Evolutionary conservation across 2,329 filamentous ascomycete genomes (phyloP), one percentile per base, ranked within the genome.

Genomic region (Cryoendolithus antarcticus): DNA sequence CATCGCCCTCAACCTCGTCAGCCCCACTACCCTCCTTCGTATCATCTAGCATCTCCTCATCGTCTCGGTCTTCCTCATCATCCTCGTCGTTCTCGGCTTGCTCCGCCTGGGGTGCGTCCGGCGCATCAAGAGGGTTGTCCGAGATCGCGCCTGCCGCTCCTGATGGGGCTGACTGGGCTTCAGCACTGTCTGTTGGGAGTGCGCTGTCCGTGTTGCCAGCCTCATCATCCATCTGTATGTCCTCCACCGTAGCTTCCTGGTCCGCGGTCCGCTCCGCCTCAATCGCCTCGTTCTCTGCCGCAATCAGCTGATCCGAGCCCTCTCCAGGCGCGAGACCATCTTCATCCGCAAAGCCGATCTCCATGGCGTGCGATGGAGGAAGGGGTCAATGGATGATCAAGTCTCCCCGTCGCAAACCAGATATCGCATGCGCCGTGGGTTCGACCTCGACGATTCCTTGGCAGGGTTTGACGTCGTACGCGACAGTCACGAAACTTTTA

Each of bases 1-100:
- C 24, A 4, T 27, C 7, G 24, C 24, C 24, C 24, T 27, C 24
- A 8, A 6, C 24, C 24, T 27, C 24, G 7, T 21, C 19, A 21
- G 19, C 19, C 19, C 19, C 19, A n/a, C 29, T 55, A 33, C 47
- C 53, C 13, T 56, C 63, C 48, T 76, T 74, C 11, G 64, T 57
- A 8, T 27, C 24, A n/a, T 70, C 83, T 42, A 72, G 80, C 83
- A 89, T 60, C 30, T 61, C 59, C 44, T 61, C 58, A 32, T 57
- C 55, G 39, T 38, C 40, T 9, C 27, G 35, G 15, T 35, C 34
- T 21, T 34, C 37, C 30, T 54, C 51, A 13, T 48, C 49, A 13
- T 48, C 49, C 7, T 41, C 49, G 15, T 33, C 54, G 9, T 49
- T 51, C 29, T 56, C 56, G 13, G 48, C 54, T 28, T 48, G 51